Evolutionary conservation across 805 yeast genomes (phyloP).

Genomic region (Myxozyma neglecta): DNA sequence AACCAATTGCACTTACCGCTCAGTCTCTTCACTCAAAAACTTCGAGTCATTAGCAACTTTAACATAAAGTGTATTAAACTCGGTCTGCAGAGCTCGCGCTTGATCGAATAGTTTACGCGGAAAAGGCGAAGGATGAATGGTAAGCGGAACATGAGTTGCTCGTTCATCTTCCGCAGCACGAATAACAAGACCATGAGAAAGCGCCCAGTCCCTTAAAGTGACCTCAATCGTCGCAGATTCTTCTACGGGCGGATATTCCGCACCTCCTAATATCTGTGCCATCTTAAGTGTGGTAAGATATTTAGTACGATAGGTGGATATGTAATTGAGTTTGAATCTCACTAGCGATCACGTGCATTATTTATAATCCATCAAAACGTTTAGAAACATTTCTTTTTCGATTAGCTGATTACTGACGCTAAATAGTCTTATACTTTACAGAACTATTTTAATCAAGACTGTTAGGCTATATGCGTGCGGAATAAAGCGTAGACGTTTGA

Average conservation of each 20-base stretch:
- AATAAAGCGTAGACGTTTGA: too few species aligned
- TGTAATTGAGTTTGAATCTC: constrained; percentile 7
- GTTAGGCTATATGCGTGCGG: too few species aligned
- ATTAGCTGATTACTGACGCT: too few species aligned
- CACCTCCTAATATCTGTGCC: constrained; percentile 2
- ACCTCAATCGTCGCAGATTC: not conserved
- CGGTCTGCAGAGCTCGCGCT: constrained; percentile 64
- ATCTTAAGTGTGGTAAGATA: not conserved
- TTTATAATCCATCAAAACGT: not conserved
- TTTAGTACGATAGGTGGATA: not conserved
- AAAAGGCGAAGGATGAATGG: constrained; percentile 87
- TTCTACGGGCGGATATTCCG: constrained; percentile 24
- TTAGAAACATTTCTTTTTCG: too few species aligned
- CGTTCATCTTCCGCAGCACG: constrained; percentile 47
- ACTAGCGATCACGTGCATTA: not conserved
- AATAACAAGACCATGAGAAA: constrained; percentile 34
- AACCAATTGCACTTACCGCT: constrained; percentile 38
- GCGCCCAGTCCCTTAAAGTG: constrained; percentile 31
- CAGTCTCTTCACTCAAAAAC: constrained; percentile 64
- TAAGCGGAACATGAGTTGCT: constrained; percentile 75
- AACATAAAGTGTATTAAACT: constrained; percentile 74
- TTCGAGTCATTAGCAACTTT: constrained; percentile 56
- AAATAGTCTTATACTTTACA: not conserved
- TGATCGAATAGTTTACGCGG: constrained; percentile 64
- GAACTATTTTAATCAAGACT: not conserved